Evolutionary conservation across 148 eudicot species (phyloP), one percentile per base, ranked within the genome.

Genomic region (Silene latifolia): DNA sequence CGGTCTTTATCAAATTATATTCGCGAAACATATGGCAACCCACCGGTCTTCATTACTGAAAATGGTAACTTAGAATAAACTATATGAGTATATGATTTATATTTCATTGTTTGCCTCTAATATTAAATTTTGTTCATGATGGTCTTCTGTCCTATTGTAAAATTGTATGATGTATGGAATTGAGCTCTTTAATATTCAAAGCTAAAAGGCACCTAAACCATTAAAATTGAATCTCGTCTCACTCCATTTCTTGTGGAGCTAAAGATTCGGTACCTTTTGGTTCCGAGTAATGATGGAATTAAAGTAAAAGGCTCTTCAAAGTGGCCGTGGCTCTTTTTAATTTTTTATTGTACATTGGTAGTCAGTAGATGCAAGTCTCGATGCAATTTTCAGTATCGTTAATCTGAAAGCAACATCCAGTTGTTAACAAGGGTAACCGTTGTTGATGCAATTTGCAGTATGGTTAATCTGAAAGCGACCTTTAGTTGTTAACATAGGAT

Each of bases 11-110:
- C 86, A 12, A 77, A 72, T 20, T 85, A 95, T 69, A 72, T 95
- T 19, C 87, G 82, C 68, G 85, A 86, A 25, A 90, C 81, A 76
- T 95, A 95, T 71, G 93, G 82, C 25, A 90, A 90, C 61, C 93
- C 88, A 39, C 88, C 93, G 1, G 80, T 95, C 48, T 68, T 89
- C 65, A 88, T 92, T 76, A 90, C 97, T 0, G 97, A 95, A 89
- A 95, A 95, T 81, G 97, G 98, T 90, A 61, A 80, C 57, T 46
- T 51, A 21, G 58, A 39, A 56, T 25, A 25, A 47, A 27, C 24
- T 60, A 7, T 19, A n/a, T 5, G 25, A 12, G 56, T 51, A 48
- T 48, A 48, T 48, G 56, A 51, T 51, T 24, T 44, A 18, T 19
- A 18, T 19, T 18, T 56, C 70, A 14, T 51, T 7, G 17, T 47